A percentile compares a stretch with the other conserved stretches of the same genome.
Conservation (phyloP, 345 rosid genomes). For the Laguncularia racemosa region DNA sequence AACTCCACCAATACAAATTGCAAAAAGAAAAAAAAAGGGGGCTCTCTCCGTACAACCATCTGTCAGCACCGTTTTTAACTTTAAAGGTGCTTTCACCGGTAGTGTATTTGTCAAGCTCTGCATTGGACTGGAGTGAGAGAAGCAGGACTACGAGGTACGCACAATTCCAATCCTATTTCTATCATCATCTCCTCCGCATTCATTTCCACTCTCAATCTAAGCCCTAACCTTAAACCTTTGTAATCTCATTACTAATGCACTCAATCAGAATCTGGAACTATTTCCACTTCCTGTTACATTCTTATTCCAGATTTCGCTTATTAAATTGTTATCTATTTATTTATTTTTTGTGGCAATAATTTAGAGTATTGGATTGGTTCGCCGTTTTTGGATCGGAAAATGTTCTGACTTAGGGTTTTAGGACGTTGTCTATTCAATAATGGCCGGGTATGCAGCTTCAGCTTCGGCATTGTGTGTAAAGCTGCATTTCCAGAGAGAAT, state of each 20-base stretch:
- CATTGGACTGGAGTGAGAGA: background rate
- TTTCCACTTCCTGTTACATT: background rate
- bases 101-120: no score
- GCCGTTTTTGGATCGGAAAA: constrained; percentile 3
- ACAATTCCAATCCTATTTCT: constrained; percentile 20
- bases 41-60: no score
- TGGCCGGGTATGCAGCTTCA: constrained; percentile 47
- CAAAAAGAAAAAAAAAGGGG: no score
- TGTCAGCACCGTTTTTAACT: no score
- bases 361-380: background rate
- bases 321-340: no score
- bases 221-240: background rate
- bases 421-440: constrained; percentile 12
- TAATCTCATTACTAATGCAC: background rate
- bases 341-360: no score
- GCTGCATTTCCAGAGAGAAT: constrained; percentile 26
- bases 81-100: no score
- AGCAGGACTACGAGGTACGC: constrained; percentile 17
- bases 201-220: background rate
- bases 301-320: background rate
- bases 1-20: no score
- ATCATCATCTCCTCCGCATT: background rate
- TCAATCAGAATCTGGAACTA: background rate
- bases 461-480: constrained; percentile 36
- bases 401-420: constrained; percentile 20